Evolutionary conservation across 1,139 yeast genomes (phyloP).

Genomic region (Blastobotrys aristatus): DNA sequence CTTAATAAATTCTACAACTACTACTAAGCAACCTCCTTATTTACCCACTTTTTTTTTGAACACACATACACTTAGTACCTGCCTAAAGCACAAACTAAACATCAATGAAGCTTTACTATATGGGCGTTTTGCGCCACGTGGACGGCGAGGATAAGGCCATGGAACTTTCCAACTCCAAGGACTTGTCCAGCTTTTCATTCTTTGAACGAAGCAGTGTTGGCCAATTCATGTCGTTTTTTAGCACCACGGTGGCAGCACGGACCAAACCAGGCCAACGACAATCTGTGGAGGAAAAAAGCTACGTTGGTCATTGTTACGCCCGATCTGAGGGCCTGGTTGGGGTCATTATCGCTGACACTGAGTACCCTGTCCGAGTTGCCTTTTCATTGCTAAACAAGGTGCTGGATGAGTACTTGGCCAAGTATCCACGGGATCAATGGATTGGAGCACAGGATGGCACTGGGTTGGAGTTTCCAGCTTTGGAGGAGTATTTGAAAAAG

Average conservation of each 20-base stretch:
- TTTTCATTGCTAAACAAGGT: conserved; percentile 86
- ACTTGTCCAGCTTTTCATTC: conserved; percentile 78
- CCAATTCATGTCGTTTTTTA: conserved; percentile 92
- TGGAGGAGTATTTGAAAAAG: conserved; percentile 66
- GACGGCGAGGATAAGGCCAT: conserved; percentile 48
- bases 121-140: conserved; percentile 71
- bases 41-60: not conserved
- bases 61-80: too few relatives aligned
- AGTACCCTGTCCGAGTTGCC: conserved; percentile 97
- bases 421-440: conserved; percentile 79
- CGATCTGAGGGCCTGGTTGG: conserved; percentile 92
- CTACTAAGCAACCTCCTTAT: not conserved
- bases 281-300: conserved; percentile 69
- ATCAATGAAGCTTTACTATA: conserved; percentile 80
- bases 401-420: conserved; percentile 81
- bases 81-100: too few relatives aligned
- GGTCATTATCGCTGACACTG: conserved; percentile 87
- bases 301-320: conserved; percentile 80
- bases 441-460: conserved; percentile 40
- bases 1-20: too few relatives aligned
- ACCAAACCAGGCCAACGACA: conserved; percentile 90
- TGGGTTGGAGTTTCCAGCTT: conserved; percentile 52
- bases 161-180: conserved; percentile 77
- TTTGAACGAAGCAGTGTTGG: conserved; percentile 57
- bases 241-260: conserved; percentile 85